Percentiles rank a stretch among this genome's conserved stretches.
Conservation (phyloP, 140 eudicot species). For the Stevia rebaudiana region DNA sequence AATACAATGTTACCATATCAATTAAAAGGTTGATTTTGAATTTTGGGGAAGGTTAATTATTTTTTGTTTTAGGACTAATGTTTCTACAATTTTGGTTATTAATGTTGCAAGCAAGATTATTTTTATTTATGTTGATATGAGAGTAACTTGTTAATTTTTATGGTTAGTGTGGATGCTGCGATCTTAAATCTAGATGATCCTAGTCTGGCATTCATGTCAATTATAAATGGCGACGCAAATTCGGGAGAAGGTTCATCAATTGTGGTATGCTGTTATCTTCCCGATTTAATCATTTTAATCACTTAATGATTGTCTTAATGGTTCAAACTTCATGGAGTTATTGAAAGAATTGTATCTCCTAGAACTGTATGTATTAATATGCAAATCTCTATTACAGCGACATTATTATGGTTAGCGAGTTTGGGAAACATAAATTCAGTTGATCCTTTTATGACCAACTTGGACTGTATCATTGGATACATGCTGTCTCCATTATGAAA, state of each 20-base stretch:
- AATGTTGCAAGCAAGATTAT: slow-evolving; percentile 9
- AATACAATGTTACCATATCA: not conserved
- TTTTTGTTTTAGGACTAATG: not conserved
- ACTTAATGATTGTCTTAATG: slow-evolving; percentile 3
- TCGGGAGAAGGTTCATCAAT: slow-evolving; percentile 6
- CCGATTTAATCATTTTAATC: not conserved
- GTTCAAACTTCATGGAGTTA: not conserved
- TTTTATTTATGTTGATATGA: slow-evolving; percentile 9
- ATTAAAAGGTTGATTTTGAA: not conserved
- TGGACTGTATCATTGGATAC: not conserved
- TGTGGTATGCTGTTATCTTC: slow-evolving; percentile 22
- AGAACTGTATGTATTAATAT: not conserved
- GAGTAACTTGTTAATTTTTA: slow-evolving; percentile 20
- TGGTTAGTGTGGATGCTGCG: slow-evolving; percentile 12
- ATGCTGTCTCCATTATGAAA: not conserved
- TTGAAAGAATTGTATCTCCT: not conserved
- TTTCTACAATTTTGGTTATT: not conserved
- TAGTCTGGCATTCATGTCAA: slow-evolving; percentile 1
- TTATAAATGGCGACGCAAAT: not conserved
- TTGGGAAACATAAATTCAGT: not conserved
- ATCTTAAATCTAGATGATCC: not conserved
- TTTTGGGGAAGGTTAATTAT: not conserved
- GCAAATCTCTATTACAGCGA: not conserved
- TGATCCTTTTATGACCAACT: not conserved
- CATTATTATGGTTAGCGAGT: not conserved